Evolutionary conservation across 768 basidiomycete genomes (phyloP).

Genomic region (Agaricus blazei): DNA sequence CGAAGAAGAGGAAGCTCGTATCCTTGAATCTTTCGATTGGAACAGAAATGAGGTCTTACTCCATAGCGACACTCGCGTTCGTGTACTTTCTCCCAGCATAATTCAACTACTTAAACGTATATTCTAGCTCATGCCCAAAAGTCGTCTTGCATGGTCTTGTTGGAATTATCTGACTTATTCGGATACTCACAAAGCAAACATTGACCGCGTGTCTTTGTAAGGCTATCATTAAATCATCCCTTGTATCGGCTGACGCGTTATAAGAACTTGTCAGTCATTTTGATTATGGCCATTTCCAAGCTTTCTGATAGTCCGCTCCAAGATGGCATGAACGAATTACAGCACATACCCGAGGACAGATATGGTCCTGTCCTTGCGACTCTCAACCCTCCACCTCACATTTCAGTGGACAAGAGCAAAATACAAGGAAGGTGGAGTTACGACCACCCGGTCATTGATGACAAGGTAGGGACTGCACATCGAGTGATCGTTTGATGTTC

Average conservation of each 20-base stretch:
- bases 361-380: conserved; percentile 68
- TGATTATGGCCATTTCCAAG: background rate
- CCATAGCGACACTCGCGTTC: conserved; percentile 57
- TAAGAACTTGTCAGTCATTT: conserved; percentile 38
- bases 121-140: conserved; percentile 60
- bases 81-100: conserved; percentile 14
- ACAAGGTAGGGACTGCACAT: conserved; percentile 28
- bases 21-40: conserved; percentile 60
- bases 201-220: conserved; percentile 58
- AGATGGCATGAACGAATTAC: conserved; percentile 77
- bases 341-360: conserved; percentile 49
- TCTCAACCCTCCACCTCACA: conserved; percentile 66
- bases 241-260: conserved; percentile 2
- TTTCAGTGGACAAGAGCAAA: conserved; percentile 30
- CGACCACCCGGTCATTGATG: conserved; percentile 64
- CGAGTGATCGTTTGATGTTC: background rate
- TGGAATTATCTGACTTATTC: conserved; percentile 58
- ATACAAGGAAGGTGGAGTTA: conserved; percentile 52
- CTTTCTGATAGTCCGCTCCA: background rate
- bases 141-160: conserved; percentile 61
- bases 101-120: background rate
- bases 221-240: conserved; percentile 18
- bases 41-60: conserved; percentile 62
- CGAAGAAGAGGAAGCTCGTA: conserved; percentile 46
- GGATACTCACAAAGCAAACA: conserved; percentile 33